phyloP scores from a whole-genome alignment of 1,139 yeast species.

The Arxiozyma bovina region DNA sequence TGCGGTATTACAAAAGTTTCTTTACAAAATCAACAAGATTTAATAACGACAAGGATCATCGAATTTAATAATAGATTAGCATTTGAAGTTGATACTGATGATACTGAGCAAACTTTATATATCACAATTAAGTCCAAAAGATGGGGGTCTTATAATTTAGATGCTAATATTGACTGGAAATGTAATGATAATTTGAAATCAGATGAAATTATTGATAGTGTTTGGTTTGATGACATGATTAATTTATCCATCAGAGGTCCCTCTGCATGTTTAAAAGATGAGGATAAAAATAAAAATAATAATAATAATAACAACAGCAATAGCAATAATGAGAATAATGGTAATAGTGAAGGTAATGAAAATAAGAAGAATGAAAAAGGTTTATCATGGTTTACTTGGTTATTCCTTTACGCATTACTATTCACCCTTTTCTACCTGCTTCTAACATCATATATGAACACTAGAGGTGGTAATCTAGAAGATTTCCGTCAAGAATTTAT shows the following conservation, averaged over 20 bases:
- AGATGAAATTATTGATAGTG: constrained; percentile 24
- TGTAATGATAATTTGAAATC: constrained; percentile 41
- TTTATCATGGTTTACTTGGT: constrained; percentile 58
- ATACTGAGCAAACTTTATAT: constrained; percentile 25
- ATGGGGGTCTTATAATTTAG: constrained; percentile 61
- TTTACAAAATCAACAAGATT: constrained; percentile 37
- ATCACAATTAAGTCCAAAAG: constrained; percentile 46
- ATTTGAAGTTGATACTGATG: constrained; percentile 12
- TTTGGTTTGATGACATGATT: constrained; percentile 23
- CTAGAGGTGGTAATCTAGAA: constrained; percentile 37
- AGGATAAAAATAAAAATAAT: constrained; percentile 8
- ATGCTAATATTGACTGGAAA: constrained; percentile 43
- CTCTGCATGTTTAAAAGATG: constrained; percentile 28
- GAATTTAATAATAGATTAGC: constrained; percentile 16
- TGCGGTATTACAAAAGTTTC: constrained; percentile 55
- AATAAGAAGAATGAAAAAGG: constrained; percentile 30
- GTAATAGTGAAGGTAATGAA: constrained; percentile 20
- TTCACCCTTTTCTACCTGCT: constrained; percentile 63
- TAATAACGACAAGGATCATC: constrained; percentile 22
- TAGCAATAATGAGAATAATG: constrained; percentile 27
- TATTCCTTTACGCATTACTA: constrained; percentile 57
- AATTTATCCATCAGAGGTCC: constrained; percentile 24
- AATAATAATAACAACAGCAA: constrained; percentile 18
- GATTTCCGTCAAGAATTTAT: constrained; percentile 57
- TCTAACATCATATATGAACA: constrained; percentile 67